phyloP scores from a whole-genome alignment of 2,329 filamentous ascomycete species.

The Phoma herbarum region DNA sequence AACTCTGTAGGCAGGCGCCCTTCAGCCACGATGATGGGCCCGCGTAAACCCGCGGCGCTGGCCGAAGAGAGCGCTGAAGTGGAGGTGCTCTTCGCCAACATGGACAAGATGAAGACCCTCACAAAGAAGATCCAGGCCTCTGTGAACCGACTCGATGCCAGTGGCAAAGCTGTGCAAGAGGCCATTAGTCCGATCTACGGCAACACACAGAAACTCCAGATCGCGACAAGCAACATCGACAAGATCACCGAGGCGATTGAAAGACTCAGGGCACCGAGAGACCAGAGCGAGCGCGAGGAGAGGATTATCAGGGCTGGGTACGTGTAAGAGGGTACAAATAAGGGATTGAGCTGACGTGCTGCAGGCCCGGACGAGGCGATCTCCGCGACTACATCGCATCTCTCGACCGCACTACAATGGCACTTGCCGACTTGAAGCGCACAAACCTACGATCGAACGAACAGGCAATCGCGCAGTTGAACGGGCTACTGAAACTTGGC shows the following conservation, averaged over 20 bases:
- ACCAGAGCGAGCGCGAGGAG: constrained; percentile 92
- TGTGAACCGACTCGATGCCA: constrained; percentile 81
- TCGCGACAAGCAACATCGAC: constrained; percentile 90
- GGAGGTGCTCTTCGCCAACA: constrained; percentile 71
- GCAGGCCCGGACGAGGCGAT: constrained; percentile 66
- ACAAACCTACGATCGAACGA: constrained; percentile 95
- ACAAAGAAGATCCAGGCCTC: constrained; percentile 96
- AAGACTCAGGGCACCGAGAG: constrained; percentile 85
- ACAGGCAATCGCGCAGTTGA: constrained; percentile 82
- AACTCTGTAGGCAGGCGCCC: constrained; percentile 30
- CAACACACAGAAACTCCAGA: constrained; percentile 88
- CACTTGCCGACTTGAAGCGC: constrained; percentile 82
- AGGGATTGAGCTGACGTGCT: background rate
- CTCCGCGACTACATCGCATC: constrained; percentile 87
- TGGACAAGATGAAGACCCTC: constrained; percentile 91
- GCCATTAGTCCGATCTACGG: constrained; percentile 92
- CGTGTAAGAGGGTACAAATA: constrained; percentile 21
- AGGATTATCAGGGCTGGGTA: constrained; percentile 84
- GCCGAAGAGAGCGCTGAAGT: constrained; percentile 74
- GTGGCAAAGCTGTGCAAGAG: constrained; percentile 88
- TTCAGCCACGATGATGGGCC: constrained; percentile 59
- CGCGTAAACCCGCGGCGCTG: constrained; percentile 63
- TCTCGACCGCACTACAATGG: constrained; percentile 85
- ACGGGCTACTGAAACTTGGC: constrained; percentile 77
- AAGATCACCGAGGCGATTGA: constrained; percentile 87